Conservation (phyloP, 2,329 filamentous ascomycete species). For the Beauveria caledonica region DNA sequence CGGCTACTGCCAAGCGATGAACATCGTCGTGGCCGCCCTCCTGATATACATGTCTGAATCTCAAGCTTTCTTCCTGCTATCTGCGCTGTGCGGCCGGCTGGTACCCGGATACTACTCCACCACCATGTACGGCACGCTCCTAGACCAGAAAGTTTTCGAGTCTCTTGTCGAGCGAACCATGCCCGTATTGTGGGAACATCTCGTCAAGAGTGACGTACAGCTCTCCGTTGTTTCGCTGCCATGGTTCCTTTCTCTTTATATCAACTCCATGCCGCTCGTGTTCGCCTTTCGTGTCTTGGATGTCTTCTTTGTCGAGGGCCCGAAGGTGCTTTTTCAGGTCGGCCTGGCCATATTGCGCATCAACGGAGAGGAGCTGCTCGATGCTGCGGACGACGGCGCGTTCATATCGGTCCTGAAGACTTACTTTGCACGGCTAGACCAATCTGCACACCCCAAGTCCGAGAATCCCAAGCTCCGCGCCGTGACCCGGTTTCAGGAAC, state of each 20-base stretch:
- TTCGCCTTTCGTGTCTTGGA: constrained; percentile 96
- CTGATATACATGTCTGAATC: constrained; percentile 97
- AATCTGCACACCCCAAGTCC: constrained; percentile 90
- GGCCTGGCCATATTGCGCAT: constrained; percentile 94
- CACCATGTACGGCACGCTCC: constrained; percentile 96
- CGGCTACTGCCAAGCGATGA: constrained; percentile 99
- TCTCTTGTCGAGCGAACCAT: constrained; percentile 98
- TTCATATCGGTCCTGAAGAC: constrained; percentile 95
- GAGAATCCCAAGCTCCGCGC: constrained; percentile 91
- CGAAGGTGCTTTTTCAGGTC: constrained; percentile 95
- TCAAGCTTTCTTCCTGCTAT: constrained; percentile 92
- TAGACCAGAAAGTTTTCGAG: constrained; percentile 97
- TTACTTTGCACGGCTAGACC: constrained; percentile 88
- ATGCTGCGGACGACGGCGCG: constrained; percentile 87
- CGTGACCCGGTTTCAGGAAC: constrained; percentile 91
- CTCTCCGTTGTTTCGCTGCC: constrained; percentile 93
- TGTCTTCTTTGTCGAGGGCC: constrained; percentile 96
- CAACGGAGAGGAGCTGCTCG: constrained; percentile 90
- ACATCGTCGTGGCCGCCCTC: constrained; percentile 95
- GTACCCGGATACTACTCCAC: constrained; percentile 96
- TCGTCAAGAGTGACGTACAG: constrained; percentile 95
- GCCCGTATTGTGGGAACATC: constrained; percentile 95
- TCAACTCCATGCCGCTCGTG: constrained; percentile 98
- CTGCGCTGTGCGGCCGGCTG: constrained; percentile 82
- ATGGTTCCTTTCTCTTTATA: constrained; percentile 96